A percentile compares a stretch with the other conserved stretches of the same genome.
Conservation (phyloP, 169 alveolate genomes). For the Plasmodium blacklocki region DNA sequence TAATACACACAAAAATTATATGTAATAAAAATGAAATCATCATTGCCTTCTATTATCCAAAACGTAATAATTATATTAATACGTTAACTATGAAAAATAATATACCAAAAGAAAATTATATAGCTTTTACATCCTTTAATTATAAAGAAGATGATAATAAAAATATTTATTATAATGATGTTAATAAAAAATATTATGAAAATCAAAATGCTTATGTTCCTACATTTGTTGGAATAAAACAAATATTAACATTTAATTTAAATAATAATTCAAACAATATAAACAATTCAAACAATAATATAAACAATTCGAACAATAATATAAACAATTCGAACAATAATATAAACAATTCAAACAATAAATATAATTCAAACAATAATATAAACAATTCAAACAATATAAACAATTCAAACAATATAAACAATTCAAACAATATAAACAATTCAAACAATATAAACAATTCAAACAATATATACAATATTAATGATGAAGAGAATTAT, state of each 20-base stretch:
- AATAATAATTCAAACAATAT: background rate
- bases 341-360: background rate
- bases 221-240: slow-evolving; percentile 61
- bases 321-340: background rate
- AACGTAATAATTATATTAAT: slow-evolving; percentile 12
- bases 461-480: too few species aligned
- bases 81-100: slow-evolving; percentile 34
- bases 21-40: slow-evolving; percentile 26
- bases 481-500: too few species aligned
- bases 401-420: background rate
- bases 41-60: slow-evolving; percentile 14
- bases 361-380: too few species aligned
- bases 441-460: too few species aligned
- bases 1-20: slow-evolving; percentile 14
- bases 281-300: too few species aligned
- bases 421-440: background rate
- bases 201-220: slow-evolving; percentile 21
- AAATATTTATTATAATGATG: background rate
- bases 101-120: slow-evolving; percentile 41
- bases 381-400: too few species aligned
- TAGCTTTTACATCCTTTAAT: slow-evolving; percentile 56
- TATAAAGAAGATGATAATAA: slow-evolving; percentile 34
- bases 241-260: background rate
- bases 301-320: too few species aligned
- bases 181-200: background rate